A percentile compares a stretch with the other conserved stretches of the same genome.
These are phyloP conservation scores for Hirschioporus abietinus DNA, from an alignment of 768 basidiomycete genomes.

Conservation along the genomic window DNA sequence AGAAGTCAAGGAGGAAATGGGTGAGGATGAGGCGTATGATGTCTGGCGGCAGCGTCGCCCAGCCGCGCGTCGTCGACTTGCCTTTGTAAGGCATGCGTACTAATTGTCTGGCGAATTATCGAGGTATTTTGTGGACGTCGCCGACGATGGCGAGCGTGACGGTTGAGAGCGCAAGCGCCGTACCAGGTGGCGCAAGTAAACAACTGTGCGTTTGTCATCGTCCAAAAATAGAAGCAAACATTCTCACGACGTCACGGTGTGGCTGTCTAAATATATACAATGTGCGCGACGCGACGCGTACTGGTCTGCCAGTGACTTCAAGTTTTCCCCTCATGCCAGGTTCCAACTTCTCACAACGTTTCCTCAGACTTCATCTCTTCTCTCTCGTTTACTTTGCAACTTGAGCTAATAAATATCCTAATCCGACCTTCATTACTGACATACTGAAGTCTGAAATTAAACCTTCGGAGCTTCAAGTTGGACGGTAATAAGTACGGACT, in stretches of 20 bases:
- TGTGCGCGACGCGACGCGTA: neutral
- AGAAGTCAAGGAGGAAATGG: slow-evolving; percentile 47
- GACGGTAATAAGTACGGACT: too few species aligned
- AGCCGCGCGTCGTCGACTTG: slow-evolving; percentile 50
- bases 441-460: too few species aligned
- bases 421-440: too few species aligned
- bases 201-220: neutral
- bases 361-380: too few species aligned
- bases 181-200: neutral
- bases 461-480: too few species aligned
- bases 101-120: neutral
- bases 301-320: neutral
- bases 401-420: too few species aligned
- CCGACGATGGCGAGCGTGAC: neutral
- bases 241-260: neutral
- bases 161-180: neutral
- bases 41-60: slow-evolving; percentile 58
- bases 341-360: neutral
- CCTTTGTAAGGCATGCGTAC: slow-evolving; percentile 39
- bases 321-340: too few species aligned
- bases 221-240: neutral
- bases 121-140: neutral
- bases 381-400: too few species aligned
- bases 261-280: neutral
- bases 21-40: slow-evolving; percentile 58